Evolutionary conservation across 1,284 basidiomycete species (phyloP).

Genomic region (Trametes sp.): DNA sequence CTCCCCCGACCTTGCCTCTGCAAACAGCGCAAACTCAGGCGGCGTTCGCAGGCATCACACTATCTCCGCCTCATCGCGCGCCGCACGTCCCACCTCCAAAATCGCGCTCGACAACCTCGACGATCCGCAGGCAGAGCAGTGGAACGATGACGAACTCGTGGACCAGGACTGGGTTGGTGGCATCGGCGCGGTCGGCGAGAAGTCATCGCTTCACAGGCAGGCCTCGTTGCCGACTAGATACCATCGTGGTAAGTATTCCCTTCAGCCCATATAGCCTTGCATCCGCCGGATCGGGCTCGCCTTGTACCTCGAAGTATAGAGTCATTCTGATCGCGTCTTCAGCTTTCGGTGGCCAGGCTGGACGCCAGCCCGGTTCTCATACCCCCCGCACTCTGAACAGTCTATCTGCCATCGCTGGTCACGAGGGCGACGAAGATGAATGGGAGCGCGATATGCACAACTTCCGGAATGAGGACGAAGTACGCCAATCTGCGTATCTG

Average conservation of each 20-base stretch:
- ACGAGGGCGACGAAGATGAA: constrained; percentile 85
- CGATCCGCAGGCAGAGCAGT: constrained; percentile 68
- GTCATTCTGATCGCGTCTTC: constrained; percentile 16
- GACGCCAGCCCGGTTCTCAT: constrained; percentile 63
- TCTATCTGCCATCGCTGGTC: constrained; percentile 80
- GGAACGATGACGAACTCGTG: constrained; percentile 80
- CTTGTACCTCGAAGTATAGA: neutral
- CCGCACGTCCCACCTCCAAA: constrained; percentile 64
- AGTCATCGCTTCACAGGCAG: constrained; percentile 77
- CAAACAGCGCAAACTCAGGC: constrained; percentile 37
- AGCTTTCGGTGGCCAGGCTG: constrained; percentile 57
- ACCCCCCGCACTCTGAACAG: constrained; percentile 82
- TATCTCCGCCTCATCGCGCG: constrained; percentile 77
- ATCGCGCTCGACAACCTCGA: constrained; percentile 65
- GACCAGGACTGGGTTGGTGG: constrained; percentile 81
- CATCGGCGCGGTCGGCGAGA: constrained; percentile 83
- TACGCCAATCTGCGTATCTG: constrained; percentile 35
- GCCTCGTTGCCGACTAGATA: constrained; percentile 82
- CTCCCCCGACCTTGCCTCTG: constrained; percentile 44
- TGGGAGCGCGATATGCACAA: constrained; percentile 77
- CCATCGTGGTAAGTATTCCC: constrained; percentile 66
- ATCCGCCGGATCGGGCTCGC: constrained; percentile 14
- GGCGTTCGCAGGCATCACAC: constrained; percentile 81
- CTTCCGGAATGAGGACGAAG: constrained; percentile 68
- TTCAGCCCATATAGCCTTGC: constrained; percentile 7